Base-by-base conservation (phyloP, 2,329 filamentous ascomycete species). In the Scedosporium apiospermum region DNA sequence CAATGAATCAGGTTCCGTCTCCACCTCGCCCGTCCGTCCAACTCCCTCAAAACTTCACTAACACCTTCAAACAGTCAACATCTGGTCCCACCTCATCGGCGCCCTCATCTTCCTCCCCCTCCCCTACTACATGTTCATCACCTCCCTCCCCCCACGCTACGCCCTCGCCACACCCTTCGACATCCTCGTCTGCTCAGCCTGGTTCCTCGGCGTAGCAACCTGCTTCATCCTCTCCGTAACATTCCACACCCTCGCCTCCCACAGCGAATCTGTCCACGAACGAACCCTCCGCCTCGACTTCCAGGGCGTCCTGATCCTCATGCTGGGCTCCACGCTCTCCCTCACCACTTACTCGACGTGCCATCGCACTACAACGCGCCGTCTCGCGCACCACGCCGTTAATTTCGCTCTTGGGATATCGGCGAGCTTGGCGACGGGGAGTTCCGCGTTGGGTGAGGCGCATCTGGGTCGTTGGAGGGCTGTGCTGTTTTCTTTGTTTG, bases 241-340 rank as follows among this genome's bases (percentile, higher is more conserved):
- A 3, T 87, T 80, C 66, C 83, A 86, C 69, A 82, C 80, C 1
- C 76, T 86, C 58, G 77, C 78, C 65, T 81, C 80, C 63, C 83
- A 86, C 66, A 82, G 78, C 59, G 72, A 77, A 6, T 67, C 71
- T 4, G 75, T 82, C 9, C 77, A 77, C 42, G 72, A 72, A 10
- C 76, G 81, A 64, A 82, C 82, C 3, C 82, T 85, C 64, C 80
- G 82, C 66, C 71, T 87, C 34, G 85, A 88, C 68, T 84, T 86
- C 66, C 77, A 84, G 49, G 84, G 84, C 5, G 82, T 87, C 58
- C 77, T 87, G 3, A 73, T 82, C 12, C 70, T 87, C 65, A 87
- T 87, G 71, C 87, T 83, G 82, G 80, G 81, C 3, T 79, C 80
- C 64, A 85, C 82, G 58, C 74, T 87, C 12, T 83, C 84, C 5